These are phyloP conservation scores for Coccomyxa subellipsoidea DNA, from an alignment of 163 green algal species.

Conservation along the genomic window DNA sequence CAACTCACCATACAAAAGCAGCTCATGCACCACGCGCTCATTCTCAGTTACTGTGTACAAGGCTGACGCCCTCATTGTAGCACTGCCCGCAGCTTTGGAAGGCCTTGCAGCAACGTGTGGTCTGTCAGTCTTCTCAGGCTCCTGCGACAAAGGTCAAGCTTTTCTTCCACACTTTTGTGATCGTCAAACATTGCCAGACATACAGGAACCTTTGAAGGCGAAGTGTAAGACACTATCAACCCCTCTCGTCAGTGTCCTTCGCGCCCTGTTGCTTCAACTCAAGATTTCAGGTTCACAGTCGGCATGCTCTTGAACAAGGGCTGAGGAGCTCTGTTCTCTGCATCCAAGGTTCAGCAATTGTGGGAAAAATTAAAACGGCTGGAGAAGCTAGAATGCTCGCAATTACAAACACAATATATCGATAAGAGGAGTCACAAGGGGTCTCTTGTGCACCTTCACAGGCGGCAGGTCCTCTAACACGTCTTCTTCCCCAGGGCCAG, in stretches of 20 bases:
- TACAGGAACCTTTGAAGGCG: no score
- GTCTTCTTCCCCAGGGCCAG: background rate
- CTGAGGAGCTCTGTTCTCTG: no score
- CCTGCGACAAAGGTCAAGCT: background rate
- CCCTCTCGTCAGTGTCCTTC: no score
- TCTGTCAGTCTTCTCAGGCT: background rate
- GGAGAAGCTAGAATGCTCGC: no score
- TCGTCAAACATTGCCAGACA: background rate
- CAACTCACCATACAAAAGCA: conserved; percentile 20
- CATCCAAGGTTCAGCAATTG: no score
- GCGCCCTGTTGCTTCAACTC: no score
- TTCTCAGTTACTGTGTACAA: conserved; percentile 17
- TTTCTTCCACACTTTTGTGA: background rate
- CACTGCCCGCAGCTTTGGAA: background rate
- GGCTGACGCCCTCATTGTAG: background rate
- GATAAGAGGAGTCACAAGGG: background rate
- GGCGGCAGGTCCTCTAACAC: background rate
- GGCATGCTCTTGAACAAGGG: no score
- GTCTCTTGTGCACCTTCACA: background rate
- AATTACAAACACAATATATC: no score
- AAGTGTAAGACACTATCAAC: no score
- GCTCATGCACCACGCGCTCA: conserved; percentile 25
- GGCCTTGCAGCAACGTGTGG: background rate
- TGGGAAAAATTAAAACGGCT: no score
- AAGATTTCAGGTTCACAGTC: no score